Conservation (phyloP, 495 filamentous ascomycete genomes). For the Xylaria sp. region DNA sequence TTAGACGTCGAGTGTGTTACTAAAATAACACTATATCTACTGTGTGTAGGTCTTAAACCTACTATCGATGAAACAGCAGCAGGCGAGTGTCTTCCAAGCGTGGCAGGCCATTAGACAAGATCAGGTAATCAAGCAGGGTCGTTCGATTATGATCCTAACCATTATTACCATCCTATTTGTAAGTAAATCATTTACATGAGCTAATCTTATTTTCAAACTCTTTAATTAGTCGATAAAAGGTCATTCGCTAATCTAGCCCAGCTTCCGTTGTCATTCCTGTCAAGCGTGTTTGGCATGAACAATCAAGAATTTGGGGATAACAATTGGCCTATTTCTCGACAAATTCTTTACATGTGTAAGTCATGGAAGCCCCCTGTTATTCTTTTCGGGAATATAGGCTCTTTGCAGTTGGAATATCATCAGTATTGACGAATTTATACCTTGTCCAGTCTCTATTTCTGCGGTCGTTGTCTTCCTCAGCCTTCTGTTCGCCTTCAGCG, state of each 20-base stretch:
- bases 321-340: constrained; percentile 20
- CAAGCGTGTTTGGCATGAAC: constrained; percentile 54
- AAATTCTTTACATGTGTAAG: too few relatives aligned
- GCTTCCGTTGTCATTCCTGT: constrained; percentile 52
- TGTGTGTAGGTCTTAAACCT: constrained; percentile 50
- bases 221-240: not conserved
- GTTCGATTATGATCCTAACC: constrained; percentile 69
- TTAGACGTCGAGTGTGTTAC: not conserved
- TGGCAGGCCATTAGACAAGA: not conserved
- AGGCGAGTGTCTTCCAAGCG: not conserved
- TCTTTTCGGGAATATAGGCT: too few relatives aligned
- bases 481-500: too few relatives aligned
- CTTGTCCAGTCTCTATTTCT: too few relatives aligned
- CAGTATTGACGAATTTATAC: too few relatives aligned
- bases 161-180: constrained; percentile 65
- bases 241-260: constrained; percentile 6
- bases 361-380: too few relatives aligned
- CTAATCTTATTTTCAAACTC: too few relatives aligned
- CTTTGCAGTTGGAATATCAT: too few relatives aligned
- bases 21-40: not conserved
- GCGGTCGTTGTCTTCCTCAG: too few relatives aligned
- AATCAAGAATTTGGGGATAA: constrained; percentile 40
- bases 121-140: constrained; percentile 48
- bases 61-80: constrained; percentile 46
- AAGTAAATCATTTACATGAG: constrained; percentile 17